Base-by-base conservation (phyloP, 2,329 filamentous ascomycete species). In the Colletotrichum sublineola region DNA sequence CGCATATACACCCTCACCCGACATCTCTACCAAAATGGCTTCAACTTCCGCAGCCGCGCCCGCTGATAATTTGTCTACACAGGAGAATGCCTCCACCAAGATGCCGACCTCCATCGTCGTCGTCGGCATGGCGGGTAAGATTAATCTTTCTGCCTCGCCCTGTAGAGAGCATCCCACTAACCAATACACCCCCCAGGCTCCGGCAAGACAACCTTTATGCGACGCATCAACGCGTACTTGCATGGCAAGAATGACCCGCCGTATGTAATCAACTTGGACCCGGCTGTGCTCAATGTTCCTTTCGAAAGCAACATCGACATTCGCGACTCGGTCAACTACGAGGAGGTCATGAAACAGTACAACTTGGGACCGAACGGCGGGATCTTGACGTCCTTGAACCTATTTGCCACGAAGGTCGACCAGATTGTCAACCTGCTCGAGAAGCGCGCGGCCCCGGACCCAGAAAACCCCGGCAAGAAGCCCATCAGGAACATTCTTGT, bases 181-280 rank as follows among this genome's bases (percentile, higher is more conserved):
- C 62, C 44, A 63, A 56, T 53, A 63, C 40, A 12, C 24, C 62
- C n/a, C 71, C 53, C 76, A 93, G 92, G 96, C 77, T 97, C 95
- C 20, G 96, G 96, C 79, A 99, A 99, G 86, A 99, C 96, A n/a
- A 99, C 97, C 0, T 99, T 99, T 80, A 98, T 99, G 96, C 96
- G 98, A 81, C 91, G 96, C 78, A 96, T 99, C 79, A 98, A 98
- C 82, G 93, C 96, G 0, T 89, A 99, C 80, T 91, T 99, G 4
- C 96, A 98, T 80, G 89, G 89, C 6, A 89, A 95, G 78, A 90
- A 92, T 71, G 89, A 92, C 24, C 91, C 94, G 1, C 96, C 97
- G 5, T 99, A 99, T 82, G 95, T 98, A 71, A 91, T 99, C 80
- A 99, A 99, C 82, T 92, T 99, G 74, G 96, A 99, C 80, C 96